Base-by-base conservation (phyloP, 345 rosid species). In the Brassica carinata region DNA sequence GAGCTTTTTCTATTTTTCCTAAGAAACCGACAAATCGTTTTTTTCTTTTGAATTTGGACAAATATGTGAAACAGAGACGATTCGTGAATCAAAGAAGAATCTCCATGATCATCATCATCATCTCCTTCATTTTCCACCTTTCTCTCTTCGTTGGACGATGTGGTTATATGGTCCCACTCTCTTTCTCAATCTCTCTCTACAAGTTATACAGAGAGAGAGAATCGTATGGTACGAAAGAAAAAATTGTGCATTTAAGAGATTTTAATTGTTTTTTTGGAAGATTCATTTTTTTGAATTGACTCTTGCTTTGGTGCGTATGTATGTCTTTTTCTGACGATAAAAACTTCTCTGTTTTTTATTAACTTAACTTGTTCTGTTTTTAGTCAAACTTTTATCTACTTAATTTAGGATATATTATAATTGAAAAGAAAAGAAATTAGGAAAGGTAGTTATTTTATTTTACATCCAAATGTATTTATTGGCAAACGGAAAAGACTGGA, bases 131-230 rank as follows among this genome's bases (percentile, higher is more conserved):
- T 13, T 69, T 61, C 53, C 72, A 69, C 72, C 61, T 14, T 73
- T 19, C 14, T 19, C 14, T 62, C 36, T 27, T 55, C 55, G 27
- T 58, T 65, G 64, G 71, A 65, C 8, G 71, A 4, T 59, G 79
- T 76, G 57, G 76, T n/a, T 73, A 38, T 79, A 57, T 67, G 67
- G 77, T 62, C 79, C 74, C 45, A 73, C 83, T 65, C 19, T 67
- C 23, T 65, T 14, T 78, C 71, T 77, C 17, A 19, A 18, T 71
- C n/a, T 48, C 29, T 48, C 29, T 70, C 73, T 53, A 8, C 71
- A 71, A 64, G 65, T 51, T 70, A 8, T 53, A 23, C 26, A 71
- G 23, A 77, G 48, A 69, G 51, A 65, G 67, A 65, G 53, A 62
- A 55, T 64, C 29, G 7, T 53, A 45, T 57, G 38, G 27, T 45